A percentile compares a stretch with the other conserved stretches of the same genome.
These are phyloP conservation scores for Paraglomus occultum DNA, from an alignment of 192 early-diverging fungal genomes.

Conservation along the genomic window DNA sequence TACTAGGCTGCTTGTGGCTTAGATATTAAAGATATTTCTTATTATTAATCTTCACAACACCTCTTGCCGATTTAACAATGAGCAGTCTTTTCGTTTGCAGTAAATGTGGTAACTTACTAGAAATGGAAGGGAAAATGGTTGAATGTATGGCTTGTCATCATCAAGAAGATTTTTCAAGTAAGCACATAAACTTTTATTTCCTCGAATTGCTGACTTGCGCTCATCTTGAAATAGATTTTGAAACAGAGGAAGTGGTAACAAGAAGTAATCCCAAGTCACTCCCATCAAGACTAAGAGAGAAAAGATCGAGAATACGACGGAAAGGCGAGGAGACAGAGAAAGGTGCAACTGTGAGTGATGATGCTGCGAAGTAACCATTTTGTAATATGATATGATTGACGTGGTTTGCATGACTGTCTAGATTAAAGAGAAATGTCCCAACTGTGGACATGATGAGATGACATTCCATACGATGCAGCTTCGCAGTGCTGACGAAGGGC, in stretches of 20 bases:
- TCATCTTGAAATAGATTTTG: conserved; percentile 55
- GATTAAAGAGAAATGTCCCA: conserved; percentile 95
- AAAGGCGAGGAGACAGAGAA: conserved; percentile 35
- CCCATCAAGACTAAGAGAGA: conserved; percentile 68
- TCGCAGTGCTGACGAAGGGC: conserved; percentile 98
- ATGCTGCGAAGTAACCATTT: background rate
- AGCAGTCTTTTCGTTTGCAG: conserved; percentile 88
- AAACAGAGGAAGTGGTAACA: conserved; percentile 79
- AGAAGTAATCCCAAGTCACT: conserved; percentile 74
- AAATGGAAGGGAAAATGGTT: conserved; percentile 79
- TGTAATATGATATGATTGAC: background rate
- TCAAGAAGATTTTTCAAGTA: conserved; percentile 61
- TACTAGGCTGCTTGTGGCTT: too few relatives aligned
- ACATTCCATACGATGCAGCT: conserved; percentile 95
- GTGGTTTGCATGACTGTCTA: conserved; percentile 30
- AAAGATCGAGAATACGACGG: conserved; percentile 47
- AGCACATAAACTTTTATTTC: background rate
- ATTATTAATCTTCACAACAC: too few relatives aligned
- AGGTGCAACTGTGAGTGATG: conserved; percentile 47
- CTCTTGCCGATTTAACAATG: conserved; percentile 29
- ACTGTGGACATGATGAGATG: conserved; percentile 93
- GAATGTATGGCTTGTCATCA: conserved; percentile 81
- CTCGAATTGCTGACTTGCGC: background rate
- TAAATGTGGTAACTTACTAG: conserved; percentile 87
- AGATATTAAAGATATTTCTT: too few relatives aligned